Evolutionary conservation across 1,284 basidiomycete species (phyloP), one percentile per base, ranked within the genome.

Genomic region (Ustilago xerochloae): DNA sequence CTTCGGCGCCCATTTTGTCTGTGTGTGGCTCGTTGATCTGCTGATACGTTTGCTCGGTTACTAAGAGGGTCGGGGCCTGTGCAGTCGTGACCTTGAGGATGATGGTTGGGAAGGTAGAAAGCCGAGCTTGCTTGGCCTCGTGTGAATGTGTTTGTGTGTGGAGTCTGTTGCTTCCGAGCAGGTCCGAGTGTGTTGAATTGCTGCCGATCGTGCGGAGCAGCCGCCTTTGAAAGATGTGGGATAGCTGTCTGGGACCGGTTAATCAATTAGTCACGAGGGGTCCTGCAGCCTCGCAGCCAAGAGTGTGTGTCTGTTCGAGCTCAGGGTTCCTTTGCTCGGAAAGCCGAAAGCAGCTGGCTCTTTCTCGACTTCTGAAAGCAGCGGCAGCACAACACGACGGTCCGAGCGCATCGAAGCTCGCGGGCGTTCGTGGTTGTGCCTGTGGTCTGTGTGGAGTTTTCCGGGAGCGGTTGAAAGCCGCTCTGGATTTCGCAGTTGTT

Each of bases 1-100:
- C 77, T 32, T 74, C 61, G 62, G 71, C 57, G 50, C 71, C 71
- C 71, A 74, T 74, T 36, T 61, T 73, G 55, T 29, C n/a, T 16
- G 10, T 38, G 22, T 16, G 3, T n/a, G n/a, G n/a, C n/a, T 52
- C 30, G 35, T 52, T 26, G n/a, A n/a, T n/a, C n/a, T n/a, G n/a
- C 12, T 43, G 28, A 12, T 33, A 28, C 10, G 22, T 32, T 38
- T 22, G 33, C 16, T 16, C 20, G 32, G 15, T 18, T 8, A 20
- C 13, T 39, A n/a, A 39, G 24, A 30, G 45, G 5, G 7, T 47
- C 18, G 26, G 28, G 4, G 28, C n/a, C 20, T 29, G 15, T 16
- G 22, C 6, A 24, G 47, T 51, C 28, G 15, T 22, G 7, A 29
- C 18, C 7, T 7, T 20, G 54, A 38, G 48, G 43, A n/a, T 54